Conservation (phyloP, 495 filamentous ascomycete species). For the Neurospora sp. region DNA sequence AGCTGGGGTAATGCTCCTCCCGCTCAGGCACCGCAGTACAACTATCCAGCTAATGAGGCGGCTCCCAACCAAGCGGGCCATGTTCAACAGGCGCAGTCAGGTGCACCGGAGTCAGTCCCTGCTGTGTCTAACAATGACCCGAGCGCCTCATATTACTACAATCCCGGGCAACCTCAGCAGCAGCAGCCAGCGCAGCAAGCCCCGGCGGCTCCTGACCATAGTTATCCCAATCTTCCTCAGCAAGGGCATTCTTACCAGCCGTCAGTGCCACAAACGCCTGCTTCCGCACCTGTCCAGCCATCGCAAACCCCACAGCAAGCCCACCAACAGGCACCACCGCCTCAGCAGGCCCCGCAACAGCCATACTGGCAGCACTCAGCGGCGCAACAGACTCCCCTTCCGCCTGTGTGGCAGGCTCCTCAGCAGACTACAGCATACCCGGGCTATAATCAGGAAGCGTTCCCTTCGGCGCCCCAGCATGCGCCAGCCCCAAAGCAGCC, state of each 20-base stretch:
- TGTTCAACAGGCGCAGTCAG: conserved; percentile 20
- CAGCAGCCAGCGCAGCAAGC: conserved; percentile 15
- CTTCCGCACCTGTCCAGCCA: conserved; percentile 27
- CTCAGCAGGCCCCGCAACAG: conserved; percentile 15
- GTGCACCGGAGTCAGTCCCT: conserved; percentile 16
- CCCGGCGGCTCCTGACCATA: conserved; percentile 23
- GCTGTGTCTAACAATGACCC: conserved; percentile 29
- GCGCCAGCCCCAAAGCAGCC: conserved; percentile 43
- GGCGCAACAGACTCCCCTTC: conserved; percentile 23
- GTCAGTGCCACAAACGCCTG: conserved; percentile 32
- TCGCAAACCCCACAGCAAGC: conserved; percentile 27
- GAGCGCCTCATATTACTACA: conserved; percentile 41
- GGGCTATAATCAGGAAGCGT: conserved; percentile 53
- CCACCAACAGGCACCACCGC: conserved; percentile 18
- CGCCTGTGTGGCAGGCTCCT: conserved; percentile 35
- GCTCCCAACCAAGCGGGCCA: conserved; percentile 20
- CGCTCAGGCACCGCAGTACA: conserved; percentile 22
- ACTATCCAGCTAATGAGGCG: conserved; percentile 21
- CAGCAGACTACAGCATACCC: conserved; percentile 32
- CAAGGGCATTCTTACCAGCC: conserved; percentile 29
- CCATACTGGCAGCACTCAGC: conserved; percentile 33
- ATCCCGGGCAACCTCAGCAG: conserved; percentile 16
- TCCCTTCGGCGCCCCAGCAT: conserved; percentile 53
- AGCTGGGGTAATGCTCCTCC: conserved; percentile 33
- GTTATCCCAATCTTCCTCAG: conserved; percentile 35